Percentiles rank a stretch among this genome's conserved stretches.
Conservation (phyloP, 805 yeast species). For the Sungouiella thailandica region DNA sequence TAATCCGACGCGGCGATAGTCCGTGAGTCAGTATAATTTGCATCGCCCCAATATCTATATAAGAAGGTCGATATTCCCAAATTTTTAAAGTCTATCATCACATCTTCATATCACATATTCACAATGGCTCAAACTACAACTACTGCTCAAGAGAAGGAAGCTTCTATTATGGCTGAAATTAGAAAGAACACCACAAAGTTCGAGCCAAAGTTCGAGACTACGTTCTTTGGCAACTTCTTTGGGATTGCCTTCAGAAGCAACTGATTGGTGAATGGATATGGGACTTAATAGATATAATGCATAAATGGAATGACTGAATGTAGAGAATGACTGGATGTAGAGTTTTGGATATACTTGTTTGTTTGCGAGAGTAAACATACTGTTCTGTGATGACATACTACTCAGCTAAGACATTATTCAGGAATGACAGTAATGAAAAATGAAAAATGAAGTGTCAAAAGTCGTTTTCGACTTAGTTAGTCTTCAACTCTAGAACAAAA, state of each 20-base stretch:
- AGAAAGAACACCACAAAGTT: conserved; percentile 27
- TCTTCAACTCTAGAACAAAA: no score
- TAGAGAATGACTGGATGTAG: neutral
- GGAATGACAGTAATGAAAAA: no score
- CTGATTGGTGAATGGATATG: no score
- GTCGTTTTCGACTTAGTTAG: no score
- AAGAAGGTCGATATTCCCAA: neutral
- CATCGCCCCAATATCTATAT: neutral
- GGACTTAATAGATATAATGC: no score
- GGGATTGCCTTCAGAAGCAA: conserved; percentile 19
- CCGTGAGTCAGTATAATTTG: neutral
- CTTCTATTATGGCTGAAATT: conserved; percentile 41
- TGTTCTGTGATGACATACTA: no score
- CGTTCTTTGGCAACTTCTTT: conserved; percentile 38
- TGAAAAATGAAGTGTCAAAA: no score
- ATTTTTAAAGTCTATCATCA: neutral
- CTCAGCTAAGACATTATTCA: no score
- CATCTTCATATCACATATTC: neutral
- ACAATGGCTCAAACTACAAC: conserved; percentile 10
- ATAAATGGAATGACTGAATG: no score
- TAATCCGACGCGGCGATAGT: conserved; percentile 5
- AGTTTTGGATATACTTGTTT: no score
- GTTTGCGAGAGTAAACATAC: no score
- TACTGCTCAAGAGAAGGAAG: conserved; percentile 41
- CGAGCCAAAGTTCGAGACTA: conserved; percentile 38